Evolutionary conservation across 805 yeast genomes (phyloP).

Genomic region (Diddensiella transvaalensis): DNA sequence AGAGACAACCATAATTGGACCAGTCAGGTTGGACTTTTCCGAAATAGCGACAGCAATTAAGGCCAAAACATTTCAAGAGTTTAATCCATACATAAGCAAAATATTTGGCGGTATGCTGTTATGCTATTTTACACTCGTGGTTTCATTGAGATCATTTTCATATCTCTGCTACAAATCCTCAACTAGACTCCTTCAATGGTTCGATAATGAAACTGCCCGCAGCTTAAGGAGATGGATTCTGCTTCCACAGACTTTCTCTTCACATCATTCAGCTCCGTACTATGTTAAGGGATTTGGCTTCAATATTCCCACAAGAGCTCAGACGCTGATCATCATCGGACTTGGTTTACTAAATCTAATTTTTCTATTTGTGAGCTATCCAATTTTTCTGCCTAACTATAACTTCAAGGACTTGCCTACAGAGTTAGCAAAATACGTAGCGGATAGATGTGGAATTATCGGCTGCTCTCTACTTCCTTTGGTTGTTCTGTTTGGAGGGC

Average conservation of each 20-base stretch:
- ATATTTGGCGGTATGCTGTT: constrained; percentile 7
- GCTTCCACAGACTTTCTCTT: constrained; percentile 30
- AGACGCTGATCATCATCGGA: constrained; percentile 35
- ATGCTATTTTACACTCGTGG: constrained; percentile 8
- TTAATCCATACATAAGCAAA: constrained; percentile 1
- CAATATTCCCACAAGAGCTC: constrained; percentile 39
- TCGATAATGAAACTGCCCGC: constrained; percentile 1
- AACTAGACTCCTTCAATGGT: neutral
- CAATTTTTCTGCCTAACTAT: constrained; percentile 18
- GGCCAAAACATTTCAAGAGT: neutral
- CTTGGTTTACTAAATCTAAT: constrained; percentile 34
- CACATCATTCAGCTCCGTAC: constrained; percentile 26
- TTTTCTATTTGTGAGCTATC: constrained; percentile 27
- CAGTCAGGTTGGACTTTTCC: neutral
- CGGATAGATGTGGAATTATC: constrained; percentile 39
- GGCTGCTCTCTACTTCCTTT: constrained; percentile 47
- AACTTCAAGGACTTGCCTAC: neutral
- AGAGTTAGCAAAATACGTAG: constrained; percentile 25
- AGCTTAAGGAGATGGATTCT: constrained; percentile 23
- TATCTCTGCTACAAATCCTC: constrained; percentile 3
- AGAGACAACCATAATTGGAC: neutral
- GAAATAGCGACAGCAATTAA: neutral
- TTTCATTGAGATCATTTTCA: constrained; percentile 1
- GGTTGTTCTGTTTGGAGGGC: constrained; percentile 56
- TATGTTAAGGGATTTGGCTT: constrained; percentile 17